Base-by-base conservation (phyloP, 805 yeast species). In the Metschnikowia anglica region DNA sequence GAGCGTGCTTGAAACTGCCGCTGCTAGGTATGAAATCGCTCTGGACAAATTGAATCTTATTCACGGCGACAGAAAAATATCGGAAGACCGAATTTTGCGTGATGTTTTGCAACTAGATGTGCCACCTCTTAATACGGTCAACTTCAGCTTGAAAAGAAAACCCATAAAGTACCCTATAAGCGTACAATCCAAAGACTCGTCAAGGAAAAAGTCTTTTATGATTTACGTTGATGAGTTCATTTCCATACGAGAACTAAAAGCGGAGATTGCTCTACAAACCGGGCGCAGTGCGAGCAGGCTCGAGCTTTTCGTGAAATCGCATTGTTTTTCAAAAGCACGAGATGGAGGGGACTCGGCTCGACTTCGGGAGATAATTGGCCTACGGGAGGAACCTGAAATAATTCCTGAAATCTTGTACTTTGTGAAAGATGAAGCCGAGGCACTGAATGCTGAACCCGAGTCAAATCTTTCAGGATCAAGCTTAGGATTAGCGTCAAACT, bases 81-180 rank as follows among this genome's bases (percentile, higher is more conserved):
- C 44, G 21, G 47, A 52, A 16, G 39, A 44, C 5, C 6, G 19
- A 16, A 39, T 20, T 2, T 36, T 62, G 18, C 47, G 48, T 7
- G 39, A 48, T 6, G 44, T 49, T 1, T 20, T 61, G 5, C 24
- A 44, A 12, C 44, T 66, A 9, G 70, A 65, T 46, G 66, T 65
- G 8, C 43, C 59, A 1, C 71, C 70, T 0, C 38, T 49, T 15
- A 25, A 32, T 2, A 52, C 59, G 3, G 59, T 61, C 7, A 39
- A 31, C 4, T 36, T 39, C 3, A 28, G 26, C 11, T 27, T 42
- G 4, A 29, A 23, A 15, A 36, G 15, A 12, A 26, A 15, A 16
- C 18, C 37, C 10, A 20, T 29, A 10, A 20, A 12, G 21, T 16
- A 30, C 16, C 19, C 41, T 2, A 23, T 37, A 16, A 15, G 5